Evolutionary conservation across 192 early-diverging fungal species (phyloP).

Genomic region (Chytriomyces hyalinus): DNA sequence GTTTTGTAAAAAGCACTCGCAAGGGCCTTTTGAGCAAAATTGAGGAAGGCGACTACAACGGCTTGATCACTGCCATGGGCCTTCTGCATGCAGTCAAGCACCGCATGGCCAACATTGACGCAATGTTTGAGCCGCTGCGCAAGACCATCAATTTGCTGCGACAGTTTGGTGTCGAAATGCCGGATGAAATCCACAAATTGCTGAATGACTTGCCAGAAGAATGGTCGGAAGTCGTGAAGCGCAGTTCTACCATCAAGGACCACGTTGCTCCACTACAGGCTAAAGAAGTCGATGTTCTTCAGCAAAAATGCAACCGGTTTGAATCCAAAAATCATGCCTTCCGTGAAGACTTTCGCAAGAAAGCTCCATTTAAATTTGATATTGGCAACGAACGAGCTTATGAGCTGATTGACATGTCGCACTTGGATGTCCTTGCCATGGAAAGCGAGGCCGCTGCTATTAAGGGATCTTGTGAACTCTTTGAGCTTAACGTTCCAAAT

Average conservation of each 20-base stretch:
- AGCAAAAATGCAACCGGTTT: constrained; percentile 73
- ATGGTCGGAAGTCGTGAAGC: constrained; percentile 71
- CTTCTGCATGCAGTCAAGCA: constrained; percentile 69
- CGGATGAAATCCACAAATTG: constrained; percentile 69
- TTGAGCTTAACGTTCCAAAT: constrained; percentile 68
- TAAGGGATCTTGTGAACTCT: constrained; percentile 65
- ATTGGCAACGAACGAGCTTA: constrained; percentile 58
- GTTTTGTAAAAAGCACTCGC: constrained; percentile 61
- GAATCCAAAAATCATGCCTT: constrained; percentile 69
- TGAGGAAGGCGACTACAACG: constrained; percentile 67
- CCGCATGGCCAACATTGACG: constrained; percentile 58
- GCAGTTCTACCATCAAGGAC: constrained; percentile 65
- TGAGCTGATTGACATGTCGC: constrained; percentile 55
- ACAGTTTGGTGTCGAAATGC: constrained; percentile 69
- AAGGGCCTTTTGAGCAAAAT: constrained; percentile 63
- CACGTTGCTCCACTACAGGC: constrained; percentile 68
- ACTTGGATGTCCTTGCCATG: constrained; percentile 65
- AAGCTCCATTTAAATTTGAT: constrained; percentile 75
- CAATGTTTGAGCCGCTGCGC: constrained; percentile 67
- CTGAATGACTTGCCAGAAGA: constrained; percentile 69
- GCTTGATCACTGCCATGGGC: constrained; percentile 63
- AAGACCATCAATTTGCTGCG: constrained; percentile 69
- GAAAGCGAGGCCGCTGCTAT: constrained; percentile 61
- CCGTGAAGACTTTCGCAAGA: constrained; percentile 68
- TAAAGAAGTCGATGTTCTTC: constrained; percentile 67